Evolutionary conservation across 305 asterid species (phyloP).

Genomic region (Vinca major): DNA sequence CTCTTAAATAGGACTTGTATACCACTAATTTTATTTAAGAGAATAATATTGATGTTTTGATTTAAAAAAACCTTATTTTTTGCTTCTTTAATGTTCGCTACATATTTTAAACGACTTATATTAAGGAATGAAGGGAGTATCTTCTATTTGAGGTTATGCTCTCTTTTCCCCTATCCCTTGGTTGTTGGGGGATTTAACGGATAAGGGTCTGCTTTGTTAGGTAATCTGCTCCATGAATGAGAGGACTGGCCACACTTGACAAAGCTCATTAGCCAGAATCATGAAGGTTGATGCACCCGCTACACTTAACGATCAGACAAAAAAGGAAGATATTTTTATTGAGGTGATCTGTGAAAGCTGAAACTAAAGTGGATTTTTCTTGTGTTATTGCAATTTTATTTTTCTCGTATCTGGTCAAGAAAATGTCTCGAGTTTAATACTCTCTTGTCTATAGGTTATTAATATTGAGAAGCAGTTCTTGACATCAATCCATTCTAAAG

Average conservation of each 20-base stretch:
- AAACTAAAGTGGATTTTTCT: background rate
- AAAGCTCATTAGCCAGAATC: constrained; percentile 14
- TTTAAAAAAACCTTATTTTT: no score
- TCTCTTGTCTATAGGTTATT: constrained; percentile 34
- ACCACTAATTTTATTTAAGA: no score
- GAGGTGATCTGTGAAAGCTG: constrained; percentile 41
- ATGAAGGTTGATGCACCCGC: constrained; percentile 25
- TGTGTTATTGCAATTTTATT: background rate
- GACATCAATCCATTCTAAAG: constrained; percentile 46
- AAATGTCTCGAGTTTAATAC: constrained; percentile 3
- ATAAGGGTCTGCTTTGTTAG: constrained; percentile 7
- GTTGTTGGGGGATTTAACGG: background rate
- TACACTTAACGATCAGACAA: constrained; percentile 23
- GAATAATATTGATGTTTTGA: no score
- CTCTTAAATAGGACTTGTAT: no score
- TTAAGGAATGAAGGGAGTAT: no score
- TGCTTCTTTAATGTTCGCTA: no score
- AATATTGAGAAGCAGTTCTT: constrained; percentile 50
- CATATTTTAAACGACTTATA: no score
- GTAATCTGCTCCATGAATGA: constrained; percentile 11
- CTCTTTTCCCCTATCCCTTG: background rate
- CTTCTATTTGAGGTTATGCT: background rate
- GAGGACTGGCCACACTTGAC: constrained; percentile 4
- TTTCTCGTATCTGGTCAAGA: background rate
- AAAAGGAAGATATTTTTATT: constrained; percentile 29